A percentile compares a stretch with the other conserved stretches of the same genome.
phyloP scores from a whole-genome alignment of 345 rosid species.

The Syzygium grande region DNA sequence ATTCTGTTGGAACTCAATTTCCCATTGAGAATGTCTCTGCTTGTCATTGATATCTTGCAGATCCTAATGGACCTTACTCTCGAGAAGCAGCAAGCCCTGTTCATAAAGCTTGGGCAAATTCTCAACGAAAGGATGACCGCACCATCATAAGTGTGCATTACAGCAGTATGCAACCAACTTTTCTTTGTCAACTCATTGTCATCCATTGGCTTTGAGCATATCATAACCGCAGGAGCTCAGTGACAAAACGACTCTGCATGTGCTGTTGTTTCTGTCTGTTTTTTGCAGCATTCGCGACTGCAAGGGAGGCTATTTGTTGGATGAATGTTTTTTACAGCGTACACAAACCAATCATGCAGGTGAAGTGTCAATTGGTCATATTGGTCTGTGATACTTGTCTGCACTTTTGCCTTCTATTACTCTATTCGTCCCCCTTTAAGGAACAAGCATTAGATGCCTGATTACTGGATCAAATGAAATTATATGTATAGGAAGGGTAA shows the following conservation, averaged over 20 bases:
- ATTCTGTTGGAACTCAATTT: not conserved
- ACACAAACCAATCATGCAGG: not conserved
- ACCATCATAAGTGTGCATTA: not conserved
- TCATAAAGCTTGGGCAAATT: conserved; percentile 51
- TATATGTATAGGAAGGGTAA: not conserved
- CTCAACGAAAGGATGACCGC: not conserved
- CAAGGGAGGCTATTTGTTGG: not conserved
- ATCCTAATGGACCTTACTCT: conserved; percentile 44
- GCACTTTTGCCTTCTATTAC: not conserved
- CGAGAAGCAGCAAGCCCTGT: conserved; percentile 64
- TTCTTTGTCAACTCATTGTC: not conserved
- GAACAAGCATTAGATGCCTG: not conserved
- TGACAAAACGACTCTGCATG: not conserved
- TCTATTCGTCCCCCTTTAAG: not conserved
- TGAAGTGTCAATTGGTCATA: not conserved
- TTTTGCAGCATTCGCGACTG: not conserved
- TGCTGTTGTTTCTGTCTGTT: not conserved
- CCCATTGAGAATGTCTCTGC: not conserved
- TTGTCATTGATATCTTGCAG: conserved; percentile 15
- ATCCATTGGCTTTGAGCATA: not conserved
- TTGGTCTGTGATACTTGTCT: not conserved
- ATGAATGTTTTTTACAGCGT: not conserved
- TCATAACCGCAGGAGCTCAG: not conserved
- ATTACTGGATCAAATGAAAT: not conserved
- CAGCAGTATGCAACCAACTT: not conserved